Conservation (phyloP, 2,329 filamentous ascomycete species). For the Colletotrichum lindemuthianum region DNA sequence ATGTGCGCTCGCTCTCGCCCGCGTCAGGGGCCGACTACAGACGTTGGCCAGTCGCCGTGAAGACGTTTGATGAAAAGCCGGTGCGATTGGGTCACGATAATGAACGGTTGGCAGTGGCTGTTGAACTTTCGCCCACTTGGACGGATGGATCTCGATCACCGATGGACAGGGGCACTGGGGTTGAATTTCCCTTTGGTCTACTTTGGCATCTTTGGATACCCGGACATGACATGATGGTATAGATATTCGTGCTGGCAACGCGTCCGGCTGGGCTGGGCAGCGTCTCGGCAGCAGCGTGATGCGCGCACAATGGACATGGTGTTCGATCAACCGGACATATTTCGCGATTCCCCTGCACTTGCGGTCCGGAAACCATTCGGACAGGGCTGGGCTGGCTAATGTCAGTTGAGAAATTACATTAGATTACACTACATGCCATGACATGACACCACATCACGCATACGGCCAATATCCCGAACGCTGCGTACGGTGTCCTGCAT, state of each 20-base stretch:
- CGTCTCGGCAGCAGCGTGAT: background rate
- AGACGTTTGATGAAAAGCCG: constrained; percentile 12
- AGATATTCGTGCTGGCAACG: constrained; percentile 1
- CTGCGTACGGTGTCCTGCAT: background rate
- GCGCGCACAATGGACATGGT: background rate
- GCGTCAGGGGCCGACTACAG: background rate
- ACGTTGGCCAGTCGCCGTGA: constrained; percentile 14
- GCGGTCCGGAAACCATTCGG: too few species aligned
- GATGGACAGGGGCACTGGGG: constrained; percentile 16
- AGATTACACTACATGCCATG: too few species aligned
- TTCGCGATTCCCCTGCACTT: constrained; percentile 21
- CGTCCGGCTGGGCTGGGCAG: constrained; percentile 7
- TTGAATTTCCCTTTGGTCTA: constrained; percentile 23
- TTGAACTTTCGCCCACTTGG: constrained; percentile 3
- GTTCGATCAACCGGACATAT: constrained; percentile 24
- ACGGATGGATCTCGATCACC: constrained; percentile 20
- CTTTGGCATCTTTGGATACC: constrained; percentile 31
- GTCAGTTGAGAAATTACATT: too few species aligned
- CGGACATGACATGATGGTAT: constrained; percentile 7
- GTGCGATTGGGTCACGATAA: constrained; percentile 18
- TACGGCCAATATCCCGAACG: background rate
- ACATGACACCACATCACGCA: too few species aligned
- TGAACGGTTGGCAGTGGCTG: background rate
- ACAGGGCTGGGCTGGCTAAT: too few species aligned
- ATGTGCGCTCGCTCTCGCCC: background rate